These are phyloP conservation scores for Craspedostauros australis DNA, from an alignment of 108 stramenopile genomes.

Conservation along the genomic window DNA sequence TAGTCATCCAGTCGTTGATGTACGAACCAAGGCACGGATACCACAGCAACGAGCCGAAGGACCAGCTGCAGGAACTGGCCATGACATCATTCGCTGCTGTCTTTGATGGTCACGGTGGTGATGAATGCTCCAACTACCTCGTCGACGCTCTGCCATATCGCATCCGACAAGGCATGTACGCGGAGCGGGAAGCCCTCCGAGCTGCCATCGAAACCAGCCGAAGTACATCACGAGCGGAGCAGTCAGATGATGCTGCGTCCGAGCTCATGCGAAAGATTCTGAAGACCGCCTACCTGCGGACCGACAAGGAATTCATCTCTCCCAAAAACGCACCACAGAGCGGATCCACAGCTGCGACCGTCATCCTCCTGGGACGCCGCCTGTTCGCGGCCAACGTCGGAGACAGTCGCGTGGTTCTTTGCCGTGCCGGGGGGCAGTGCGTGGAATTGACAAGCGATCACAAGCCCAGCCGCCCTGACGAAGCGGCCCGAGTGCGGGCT, in stretches of 20 bases:
- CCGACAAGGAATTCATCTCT: slow-evolving; percentile 91
- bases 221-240: slow-evolving; percentile 51
- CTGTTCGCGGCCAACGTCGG: slow-evolving; percentile 96
- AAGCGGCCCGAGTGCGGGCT: slow-evolving; percentile 88
- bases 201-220: slow-evolving; percentile 73
- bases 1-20: slow-evolving; percentile 79
- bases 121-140: slow-evolving; percentile 86
- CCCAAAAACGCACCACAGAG: slow-evolving; percentile 82
- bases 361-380: slow-evolving; percentile 84
- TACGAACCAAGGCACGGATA: slow-evolving; percentile 78
- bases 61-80: slow-evolving; percentile 64
- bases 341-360: slow-evolving; percentile 92
- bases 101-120: slow-evolving; percentile 97
- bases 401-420: slow-evolving; percentile 89
- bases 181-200: slow-evolving; percentile 62
- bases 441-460: slow-evolving; percentile 93
- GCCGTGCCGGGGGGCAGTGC: slow-evolving; percentile 83
- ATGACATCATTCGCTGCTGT: slow-evolving; percentile 93
- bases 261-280: slow-evolving; percentile 86
- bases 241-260: slow-evolving; percentile 83
- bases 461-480: slow-evolving; percentile 94
- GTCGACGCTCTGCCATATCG: slow-evolving; percentile 81
- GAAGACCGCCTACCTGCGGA: slow-evolving; percentile 78
- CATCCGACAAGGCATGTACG: slow-evolving; percentile 74
- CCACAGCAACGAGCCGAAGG: slow-evolving; percentile 80